Evolutionary conservation across 179 eudicot species (phyloP).

Genomic region (Silene coronaria): DNA sequence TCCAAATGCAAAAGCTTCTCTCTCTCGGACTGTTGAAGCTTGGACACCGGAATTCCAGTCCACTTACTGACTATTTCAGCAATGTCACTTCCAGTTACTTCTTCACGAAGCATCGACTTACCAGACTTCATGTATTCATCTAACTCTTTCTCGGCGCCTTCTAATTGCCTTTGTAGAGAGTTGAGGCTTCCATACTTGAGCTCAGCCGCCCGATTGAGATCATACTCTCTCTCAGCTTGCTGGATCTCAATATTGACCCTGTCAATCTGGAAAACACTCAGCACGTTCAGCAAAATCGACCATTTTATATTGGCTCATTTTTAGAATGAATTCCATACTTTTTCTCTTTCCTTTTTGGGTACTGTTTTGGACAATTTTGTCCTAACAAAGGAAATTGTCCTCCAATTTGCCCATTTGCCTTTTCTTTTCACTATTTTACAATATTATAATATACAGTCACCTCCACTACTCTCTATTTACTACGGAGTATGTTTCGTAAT

Average conservation of each 20-base stretch:
- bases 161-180: slow-evolving; percentile 78
- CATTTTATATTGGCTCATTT: neutral
- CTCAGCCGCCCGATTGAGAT: slow-evolving; percentile 94
- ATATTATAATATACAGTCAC: too few relatives aligned
- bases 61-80: slow-evolving; percentile 96
- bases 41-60: slow-evolving; percentile 97
- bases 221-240: slow-evolving; percentile 90
- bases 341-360: too few relatives aligned
- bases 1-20: slow-evolving; percentile 77
- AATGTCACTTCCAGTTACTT: slow-evolving; percentile 75
- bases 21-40: slow-evolving; percentile 84
- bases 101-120: slow-evolving; percentile 95
- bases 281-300: neutral
- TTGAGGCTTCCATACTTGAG: slow-evolving; percentile 86
- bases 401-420: too few relatives aligned
- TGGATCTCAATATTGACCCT: slow-evolving; percentile 92
- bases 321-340: too few relatives aligned
- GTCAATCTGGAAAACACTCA: slow-evolving; percentile 53
- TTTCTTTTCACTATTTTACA: too few relatives aligned
- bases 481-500: too few relatives aligned
- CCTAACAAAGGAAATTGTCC: too few relatives aligned
- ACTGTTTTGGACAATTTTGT: too few relatives aligned
- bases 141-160: slow-evolving; percentile 70
- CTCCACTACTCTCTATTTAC: too few relatives aligned
- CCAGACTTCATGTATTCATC: slow-evolving; percentile 83